These are phyloP conservation scores for Lactifluus pinguis DNA, from an alignment of 768 basidiomycete species.

Conservation along the genomic window DNA sequence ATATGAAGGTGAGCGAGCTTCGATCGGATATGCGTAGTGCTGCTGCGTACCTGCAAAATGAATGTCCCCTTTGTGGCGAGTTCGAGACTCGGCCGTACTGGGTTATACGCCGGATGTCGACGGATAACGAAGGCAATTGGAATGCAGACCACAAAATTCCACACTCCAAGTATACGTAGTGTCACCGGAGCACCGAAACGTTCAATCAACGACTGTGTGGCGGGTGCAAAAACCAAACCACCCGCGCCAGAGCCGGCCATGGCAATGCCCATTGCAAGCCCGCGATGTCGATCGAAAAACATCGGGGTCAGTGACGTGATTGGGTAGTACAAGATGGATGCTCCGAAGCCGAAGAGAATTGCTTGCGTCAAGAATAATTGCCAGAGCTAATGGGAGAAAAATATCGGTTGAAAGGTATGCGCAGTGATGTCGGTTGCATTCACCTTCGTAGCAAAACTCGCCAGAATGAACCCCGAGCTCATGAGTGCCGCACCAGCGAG, in stretches of 20 bases:
- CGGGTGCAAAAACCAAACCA: slow-evolving; percentile 36
- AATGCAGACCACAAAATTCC: slow-evolving; percentile 32
- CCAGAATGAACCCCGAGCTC: slow-evolving; percentile 34
- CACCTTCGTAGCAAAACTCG: slow-evolving; percentile 33
- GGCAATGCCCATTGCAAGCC: slow-evolving; percentile 37
- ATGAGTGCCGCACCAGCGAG: slow-evolving; percentile 31
- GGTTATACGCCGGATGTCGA: slow-evolving; percentile 20
- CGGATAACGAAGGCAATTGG: slow-evolving; percentile 31
- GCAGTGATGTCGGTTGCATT: not conserved
- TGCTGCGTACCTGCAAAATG: slow-evolving; percentile 29
- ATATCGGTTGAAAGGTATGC: not conserved
- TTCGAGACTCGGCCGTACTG: slow-evolving; percentile 29
- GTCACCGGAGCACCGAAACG: slow-evolving; percentile 30
- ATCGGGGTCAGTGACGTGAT: slow-evolving; percentile 34
- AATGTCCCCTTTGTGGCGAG: slow-evolving; percentile 35
- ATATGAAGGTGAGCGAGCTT: not conserved
- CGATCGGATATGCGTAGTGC: not conserved
- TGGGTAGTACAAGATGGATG: slow-evolving; percentile 37
- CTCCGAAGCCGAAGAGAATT: slow-evolving; percentile 35
- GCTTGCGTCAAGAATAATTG: slow-evolving; percentile 37
- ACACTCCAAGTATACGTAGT: slow-evolving; percentile 33
- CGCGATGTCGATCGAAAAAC: slow-evolving; percentile 38
- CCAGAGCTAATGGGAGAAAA: slow-evolving; percentile 28
- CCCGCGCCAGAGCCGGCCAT: slow-evolving; percentile 35
- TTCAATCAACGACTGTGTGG: slow-evolving; percentile 30